Evolutionary conservation across 75 land plant species (phyloP), one percentile per base, ranked within the genome.

Genomic region (Cunninghamia lanceolata): DNA sequence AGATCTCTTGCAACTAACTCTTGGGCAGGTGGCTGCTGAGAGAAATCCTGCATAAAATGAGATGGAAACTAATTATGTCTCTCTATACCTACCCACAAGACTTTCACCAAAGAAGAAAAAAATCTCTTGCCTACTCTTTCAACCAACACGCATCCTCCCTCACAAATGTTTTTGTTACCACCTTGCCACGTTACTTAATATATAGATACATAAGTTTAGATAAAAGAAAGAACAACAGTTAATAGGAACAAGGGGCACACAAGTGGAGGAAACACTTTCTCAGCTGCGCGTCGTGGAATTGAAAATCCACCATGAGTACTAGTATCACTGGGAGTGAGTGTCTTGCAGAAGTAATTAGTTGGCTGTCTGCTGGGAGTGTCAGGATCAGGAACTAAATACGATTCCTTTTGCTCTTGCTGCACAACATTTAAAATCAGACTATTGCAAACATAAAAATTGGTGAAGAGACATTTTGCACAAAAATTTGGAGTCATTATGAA

Each of bases 261-360:
- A 52, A 97, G 96, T 82, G 96, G 88, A 86, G 99, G 99, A 84
- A 97, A 94, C 68, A 93, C 93, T 56, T 96, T 95, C 88, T 97
- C 99, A 81, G 99, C 99, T 84, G 96, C 93, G 85, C 98, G 93
- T n/a, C 99, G 94, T 3, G 99, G 99, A 5, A 97, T 96, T 73
- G 99, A 97, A 76, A 97, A 97, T 30, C 99, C 98, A 52, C 99
- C 99, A 91, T 97, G 99, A 45, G 99, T 97, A 90, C 99, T 96
- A 52, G 99, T 96, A 83, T 96, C 98, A 85, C 95, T 93, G 5
- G 96, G 93, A 7, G 99, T 96, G 82, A 97, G 84, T 16, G 96
- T 97, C 89, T 97, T 97, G 89, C 98, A 96, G 88, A 97, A 97
- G 82, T 92, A 94, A 13, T 94, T 94, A 32, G 93, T 92, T 59